Evolutionary conservation across 2,329 filamentous ascomycete genomes (phyloP).

Genomic region (Colletotrichum trifolii): DNA sequence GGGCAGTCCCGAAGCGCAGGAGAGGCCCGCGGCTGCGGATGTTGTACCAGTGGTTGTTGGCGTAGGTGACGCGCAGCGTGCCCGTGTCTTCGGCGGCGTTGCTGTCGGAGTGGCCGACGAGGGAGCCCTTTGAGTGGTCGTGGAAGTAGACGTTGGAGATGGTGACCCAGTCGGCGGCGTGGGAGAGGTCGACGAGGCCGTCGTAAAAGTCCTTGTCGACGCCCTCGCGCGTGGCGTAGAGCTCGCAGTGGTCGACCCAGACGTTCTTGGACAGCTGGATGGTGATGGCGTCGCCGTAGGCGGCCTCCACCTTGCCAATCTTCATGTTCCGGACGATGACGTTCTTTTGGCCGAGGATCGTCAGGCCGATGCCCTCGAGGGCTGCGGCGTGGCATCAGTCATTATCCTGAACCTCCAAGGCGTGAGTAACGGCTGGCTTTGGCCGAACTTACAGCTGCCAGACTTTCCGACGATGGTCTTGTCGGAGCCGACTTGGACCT

Average conservation of each 20-base stretch:
- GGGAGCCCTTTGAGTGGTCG: conserved; percentile 67
- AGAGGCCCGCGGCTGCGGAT: conserved; percentile 69
- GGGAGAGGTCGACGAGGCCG: conserved; percentile 69
- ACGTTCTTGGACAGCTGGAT: conserved; percentile 64
- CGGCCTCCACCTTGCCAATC: conserved; percentile 63
- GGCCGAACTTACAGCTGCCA: conserved; percentile 36
- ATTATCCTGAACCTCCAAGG: not conserved
- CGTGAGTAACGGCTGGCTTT: not conserved
- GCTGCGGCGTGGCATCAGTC: not conserved
- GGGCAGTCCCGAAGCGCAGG: conserved; percentile 70
- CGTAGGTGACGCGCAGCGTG: conserved; percentile 69
- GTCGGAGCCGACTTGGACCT: conserved; percentile 52
- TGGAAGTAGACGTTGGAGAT: conserved; percentile 47
- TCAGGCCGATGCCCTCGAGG: conserved; percentile 57
- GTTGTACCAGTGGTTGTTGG: conserved; percentile 71
- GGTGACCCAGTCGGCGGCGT: conserved; percentile 69
- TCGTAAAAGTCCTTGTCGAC: conserved; percentile 75
- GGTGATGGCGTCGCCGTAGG: conserved; percentile 66
- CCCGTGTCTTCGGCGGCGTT: conserved; percentile 66
- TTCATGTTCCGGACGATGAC: conserved; percentile 70
- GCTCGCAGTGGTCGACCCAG: conserved; percentile 73
- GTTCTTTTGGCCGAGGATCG: conserved; percentile 61
- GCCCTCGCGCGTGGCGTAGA: conserved; percentile 60
- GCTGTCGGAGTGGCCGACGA: conserved; percentile 66
- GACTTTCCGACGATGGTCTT: conserved; percentile 53